Evolutionary conservation across 495 filamentous ascomycete genomes (phyloP), one percentile per base, ranked within the genome.

Genomic region (Cercophora samala): DNA sequence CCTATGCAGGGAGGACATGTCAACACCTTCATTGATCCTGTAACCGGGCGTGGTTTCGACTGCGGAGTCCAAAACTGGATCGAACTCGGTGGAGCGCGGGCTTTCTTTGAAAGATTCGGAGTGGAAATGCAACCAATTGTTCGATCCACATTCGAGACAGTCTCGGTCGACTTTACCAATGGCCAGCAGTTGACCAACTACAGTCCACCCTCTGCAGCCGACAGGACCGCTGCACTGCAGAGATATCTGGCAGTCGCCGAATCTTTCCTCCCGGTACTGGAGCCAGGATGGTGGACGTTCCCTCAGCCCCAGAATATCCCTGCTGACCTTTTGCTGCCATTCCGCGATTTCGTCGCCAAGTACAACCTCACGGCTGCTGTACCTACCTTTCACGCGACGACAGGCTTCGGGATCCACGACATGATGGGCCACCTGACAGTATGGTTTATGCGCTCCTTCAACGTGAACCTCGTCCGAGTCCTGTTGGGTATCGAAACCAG

Each of bases 261-360:
- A 60, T 73, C 73, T 37, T 81, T 72, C 70, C 70, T 77, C 55
- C 70, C 74, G 51, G 70, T 78, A 60, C 59, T 79, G 25, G 66
- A 74, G 22, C 75, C 79, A 3, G 77, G 77, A 46, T 80, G 74
- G 67, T 78, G 73, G 75, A 74, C 77, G 19, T 78, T 81, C 56
- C 77, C 78, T 9, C 62, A 62, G 9, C 71, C 64, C 11, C 37
- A 51, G 42, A 22, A 76, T 3, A 73, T 85, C 59, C 82, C 82
- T 1, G 72, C 72, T 3, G 81, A 83, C 60, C 73, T 85, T 5
- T 75, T 84, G 1, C 70, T 83, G 59, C 78, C 81, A 0, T 84
- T 79, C 61, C 73, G 74, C 4, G 70, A 82, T 11, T 83, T 85
- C 65, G 66, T 79, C 51, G 74, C 66, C 51, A 82, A 82, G 64